A percentile compares a stretch with the other conserved stretches of the same genome.
Conservation (phyloP, 208 protist species). For the Leishmania tarentolae region DNA sequence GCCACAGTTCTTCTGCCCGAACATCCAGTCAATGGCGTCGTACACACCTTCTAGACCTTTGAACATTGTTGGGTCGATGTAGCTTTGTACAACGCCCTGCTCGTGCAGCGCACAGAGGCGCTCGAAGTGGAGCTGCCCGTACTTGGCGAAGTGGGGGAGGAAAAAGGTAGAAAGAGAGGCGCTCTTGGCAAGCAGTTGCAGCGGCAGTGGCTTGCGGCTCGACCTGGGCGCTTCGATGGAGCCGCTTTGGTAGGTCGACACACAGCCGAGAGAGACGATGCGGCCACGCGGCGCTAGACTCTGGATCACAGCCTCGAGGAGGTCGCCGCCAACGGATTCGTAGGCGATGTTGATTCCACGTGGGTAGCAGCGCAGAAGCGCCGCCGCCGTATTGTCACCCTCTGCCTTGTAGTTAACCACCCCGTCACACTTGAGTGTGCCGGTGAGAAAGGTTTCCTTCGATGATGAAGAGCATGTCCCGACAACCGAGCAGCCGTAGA, state of each 20-base stretch:
- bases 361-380: constrained; percentile 38
- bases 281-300: constrained; percentile 67
- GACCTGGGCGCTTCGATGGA: constrained; percentile 13
- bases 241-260: constrained; percentile 67
- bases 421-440: constrained; percentile 71
- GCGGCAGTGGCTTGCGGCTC: constrained; percentile 48
- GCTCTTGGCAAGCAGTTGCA: constrained; percentile 80
- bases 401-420: constrained; percentile 73
- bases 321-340: constrained; percentile 90
- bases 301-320: constrained; percentile 69
- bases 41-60: constrained; percentile 69
- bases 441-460: constrained; percentile 75
- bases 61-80: constrained; percentile 59
- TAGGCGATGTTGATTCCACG: constrained; percentile 89
- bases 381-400: constrained; percentile 11
- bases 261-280: constrained; percentile 83
- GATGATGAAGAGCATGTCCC: constrained; percentile 82
- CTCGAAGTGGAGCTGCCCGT: constrained; percentile 59
- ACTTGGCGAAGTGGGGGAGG: constrained; percentile 85
- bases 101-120: constrained; percentile 57
- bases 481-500: constrained; percentile 83
- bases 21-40: constrained; percentile 81
- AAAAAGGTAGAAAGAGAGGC: constrained; percentile 84
- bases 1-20: constrained; percentile 67
- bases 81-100: constrained; percentile 53